Evolutionary conservation across 176 grass and related monocot species (phyloP), one percentile per base, ranked within the genome.

Genomic region (Poa annua): DNA sequence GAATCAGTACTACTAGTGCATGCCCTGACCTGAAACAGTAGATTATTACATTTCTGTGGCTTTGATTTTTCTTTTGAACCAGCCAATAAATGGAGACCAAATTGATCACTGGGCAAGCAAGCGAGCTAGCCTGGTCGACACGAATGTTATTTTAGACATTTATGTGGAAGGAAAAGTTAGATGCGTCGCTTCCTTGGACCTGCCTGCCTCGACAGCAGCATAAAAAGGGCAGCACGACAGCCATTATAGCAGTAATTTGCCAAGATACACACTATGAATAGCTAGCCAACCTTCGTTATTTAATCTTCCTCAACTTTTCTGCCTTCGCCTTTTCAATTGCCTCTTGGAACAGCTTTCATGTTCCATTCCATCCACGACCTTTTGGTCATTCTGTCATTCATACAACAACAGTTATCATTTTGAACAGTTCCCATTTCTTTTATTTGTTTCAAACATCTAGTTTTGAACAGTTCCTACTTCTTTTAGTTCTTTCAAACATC

Each of bases 81-180:
- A 62, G 79, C 49, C 55, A 89, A 59, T 56, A 24, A 48, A 48
- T 74, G 74, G 48, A 41, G 73, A 35, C 67, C 55, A 73, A 16
- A 11, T 4, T 79, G 16, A 52, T 75, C 71, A 57, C 44, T 14
- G 2, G 51, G 38, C 45, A 11, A n/a, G 38, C 4, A 2, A 11
- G 42, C 8, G 0, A 12, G 39, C 3, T 74, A 48, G 69, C 76
- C 82, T 67, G 21, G 79, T 82, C 83, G 88, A 89, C 83, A 90
- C 84, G 55, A 74, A 15, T 78, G 74, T 83, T 86, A 83, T 59
- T 86, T 79, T 74, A 48, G 84, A 86, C 84, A 90, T 90, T 90
- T 86, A 90, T 86, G 88, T 59, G 66, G 79, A 67, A 50, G 48
- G 66, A 86, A 85, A 90, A 83, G 88, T 83, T 88, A 79, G 88